These are phyloP conservation scores for Aspergillus tanneri DNA, from an alignment of 2,329 filamentous ascomycete genomes.

Conservation along the genomic window DNA sequence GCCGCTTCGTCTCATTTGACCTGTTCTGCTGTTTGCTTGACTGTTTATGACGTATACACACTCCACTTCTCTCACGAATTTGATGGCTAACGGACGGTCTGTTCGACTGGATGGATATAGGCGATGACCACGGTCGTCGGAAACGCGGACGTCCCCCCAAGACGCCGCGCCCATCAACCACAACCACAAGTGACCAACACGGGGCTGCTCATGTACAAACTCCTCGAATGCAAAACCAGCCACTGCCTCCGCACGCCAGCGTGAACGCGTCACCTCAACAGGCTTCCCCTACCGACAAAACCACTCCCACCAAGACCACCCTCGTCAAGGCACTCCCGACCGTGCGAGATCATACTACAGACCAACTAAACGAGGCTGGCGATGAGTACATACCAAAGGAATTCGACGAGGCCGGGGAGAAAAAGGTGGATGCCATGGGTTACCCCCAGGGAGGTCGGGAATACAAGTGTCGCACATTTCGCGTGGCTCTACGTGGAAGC, in stretches of 20 bases:
- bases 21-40: slow-evolving; percentile 8
- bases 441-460: slow-evolving; percentile 78
- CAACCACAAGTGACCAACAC: slow-evolving; percentile 34
- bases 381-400: slow-evolving; percentile 96
- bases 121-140: slow-evolving; percentile 46
- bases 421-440: slow-evolving; percentile 83
- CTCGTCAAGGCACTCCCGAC: slow-evolving; percentile 93
- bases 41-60: slow-evolving; percentile 1
- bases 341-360: slow-evolving; percentile 93
- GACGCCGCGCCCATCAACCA: slow-evolving; percentile 41
- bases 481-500: slow-evolving; percentile 83
- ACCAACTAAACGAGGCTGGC: slow-evolving; percentile 82
- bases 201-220: slow-evolving; percentile 38
- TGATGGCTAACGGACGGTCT: slow-evolving; percentile 20
- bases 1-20: slow-evolving; percentile 19
- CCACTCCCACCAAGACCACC: slow-evolving; percentile 72
- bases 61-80: not conserved
- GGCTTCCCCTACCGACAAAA: slow-evolving; percentile 65
- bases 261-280: slow-evolving; percentile 55
- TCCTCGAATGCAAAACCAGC: slow-evolving; percentile 42
- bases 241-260: slow-evolving; percentile 31
- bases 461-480: slow-evolving; percentile 91
- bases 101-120: slow-evolving; percentile 6
- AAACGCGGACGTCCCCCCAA: slow-evolving; percentile 54
- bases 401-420: slow-evolving; percentile 87